phyloP scores from a whole-genome alignment of 805 yeast species.

The Starmerella etchellsii region DNA sequence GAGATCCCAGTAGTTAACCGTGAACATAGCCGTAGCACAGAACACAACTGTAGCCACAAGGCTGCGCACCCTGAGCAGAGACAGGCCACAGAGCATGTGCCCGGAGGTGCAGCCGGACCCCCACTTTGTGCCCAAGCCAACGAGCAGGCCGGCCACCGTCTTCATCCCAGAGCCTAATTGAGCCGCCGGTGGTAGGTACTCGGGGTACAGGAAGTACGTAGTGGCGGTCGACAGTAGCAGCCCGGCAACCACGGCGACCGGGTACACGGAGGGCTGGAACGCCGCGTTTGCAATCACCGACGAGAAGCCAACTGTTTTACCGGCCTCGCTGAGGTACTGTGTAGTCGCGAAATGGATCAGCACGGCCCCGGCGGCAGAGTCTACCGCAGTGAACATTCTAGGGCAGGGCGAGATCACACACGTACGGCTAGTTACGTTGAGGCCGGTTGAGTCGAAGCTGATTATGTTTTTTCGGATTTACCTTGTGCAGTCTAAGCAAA shows the following conservation, averaged over 20 bases:
- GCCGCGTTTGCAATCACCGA: slow-evolving; percentile 30
- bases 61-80: slow-evolving; percentile 35
- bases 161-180: slow-evolving; percentile 6
- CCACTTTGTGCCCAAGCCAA: slow-evolving; percentile 37
- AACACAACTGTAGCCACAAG: slow-evolving; percentile 35
- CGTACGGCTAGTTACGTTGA: too few relatives aligned
- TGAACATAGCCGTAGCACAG: slow-evolving; percentile 26
- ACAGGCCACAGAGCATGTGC: slow-evolving; percentile 41
- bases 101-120: slow-evolving; percentile 47
- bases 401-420: too few relatives aligned
- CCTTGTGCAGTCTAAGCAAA: background rate
- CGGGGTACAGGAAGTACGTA: slow-evolving; percentile 4
- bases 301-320: slow-evolving; percentile 38
- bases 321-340: slow-evolving; percentile 30
- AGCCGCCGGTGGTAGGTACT: slow-evolving; percentile 2
- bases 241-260: slow-evolving; percentile 30
- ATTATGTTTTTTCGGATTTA: background rate
- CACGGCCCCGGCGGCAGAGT: slow-evolving; percentile 35
- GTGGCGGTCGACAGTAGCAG: slow-evolving; percentile 25
- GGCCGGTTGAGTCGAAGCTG: too few relatives aligned
- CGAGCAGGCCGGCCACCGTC: slow-evolving; percentile 31
- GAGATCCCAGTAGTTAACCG: slow-evolving; percentile 6
- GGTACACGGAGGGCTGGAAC: slow-evolving; percentile 21
- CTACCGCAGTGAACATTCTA: slow-evolving; percentile 38
- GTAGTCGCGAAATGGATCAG: slow-evolving; percentile 38